Evolutionary conservation across 805 yeast species (phyloP).

Genomic region (Yarrowia sp.): DNA sequence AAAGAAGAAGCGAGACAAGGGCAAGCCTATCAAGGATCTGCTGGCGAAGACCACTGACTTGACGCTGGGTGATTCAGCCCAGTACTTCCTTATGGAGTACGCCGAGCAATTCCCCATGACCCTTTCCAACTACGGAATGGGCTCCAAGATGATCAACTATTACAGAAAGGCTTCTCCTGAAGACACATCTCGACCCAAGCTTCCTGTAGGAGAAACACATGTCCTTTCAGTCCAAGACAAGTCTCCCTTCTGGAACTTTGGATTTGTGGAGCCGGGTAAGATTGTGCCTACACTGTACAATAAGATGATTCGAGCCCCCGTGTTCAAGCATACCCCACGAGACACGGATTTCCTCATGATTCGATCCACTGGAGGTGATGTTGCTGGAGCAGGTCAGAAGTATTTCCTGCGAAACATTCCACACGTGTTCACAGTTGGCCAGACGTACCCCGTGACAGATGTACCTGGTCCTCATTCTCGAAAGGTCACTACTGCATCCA

Average conservation of each 20-base stretch:
- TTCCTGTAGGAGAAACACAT: slow-evolving; percentile 91
- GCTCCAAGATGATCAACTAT: slow-evolving; percentile 88
- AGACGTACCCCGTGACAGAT: slow-evolving; percentile 89
- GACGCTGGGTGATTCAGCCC: slow-evolving; percentile 82
- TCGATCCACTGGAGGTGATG: slow-evolving; percentile 78
- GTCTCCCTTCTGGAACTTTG: slow-evolving; percentile 98
- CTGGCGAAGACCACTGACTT: slow-evolving; percentile 75
- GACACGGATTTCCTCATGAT: slow-evolving; percentile 83
- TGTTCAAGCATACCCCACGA: slow-evolving; percentile 81
- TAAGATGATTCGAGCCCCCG: slow-evolving; percentile 89
- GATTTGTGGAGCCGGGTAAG: slow-evolving; percentile 93
- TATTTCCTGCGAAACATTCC: slow-evolving; percentile 74
- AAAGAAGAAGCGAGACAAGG: slow-evolving; percentile 88
- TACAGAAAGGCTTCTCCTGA: slow-evolving; percentile 83
- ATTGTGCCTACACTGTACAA: slow-evolving; percentile 93
- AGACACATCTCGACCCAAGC: slow-evolving; percentile 85
- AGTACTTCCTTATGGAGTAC: slow-evolving; percentile 81
- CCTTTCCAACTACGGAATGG: slow-evolving; percentile 92
- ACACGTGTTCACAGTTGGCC: slow-evolving; percentile 86
- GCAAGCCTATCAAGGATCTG: slow-evolving; percentile 77
- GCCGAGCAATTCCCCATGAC: slow-evolving; percentile 87
- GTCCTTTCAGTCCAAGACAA: slow-evolving; percentile 95
- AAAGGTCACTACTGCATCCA: slow-evolving; percentile 90
- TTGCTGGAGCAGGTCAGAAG: slow-evolving; percentile 56
- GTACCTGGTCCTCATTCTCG: slow-evolving; percentile 98